Evolutionary conservation across 2,329 filamentous ascomycete species (phyloP).

Genomic region (Diplodia corticola): DNA sequence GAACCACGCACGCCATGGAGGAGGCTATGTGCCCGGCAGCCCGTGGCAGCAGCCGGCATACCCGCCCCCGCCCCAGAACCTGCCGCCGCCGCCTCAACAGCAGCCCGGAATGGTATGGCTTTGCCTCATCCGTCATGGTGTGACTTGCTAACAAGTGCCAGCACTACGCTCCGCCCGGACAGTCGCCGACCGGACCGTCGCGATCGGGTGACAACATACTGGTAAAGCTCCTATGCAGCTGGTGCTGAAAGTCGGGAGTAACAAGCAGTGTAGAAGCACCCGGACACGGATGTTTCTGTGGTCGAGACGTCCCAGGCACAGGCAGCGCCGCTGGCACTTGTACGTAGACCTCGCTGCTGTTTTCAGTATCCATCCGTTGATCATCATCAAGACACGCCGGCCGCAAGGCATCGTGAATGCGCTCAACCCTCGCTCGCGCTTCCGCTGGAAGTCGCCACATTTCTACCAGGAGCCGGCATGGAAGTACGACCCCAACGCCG

Average conservation of each 20-base stretch:
- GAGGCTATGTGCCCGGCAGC: slow-evolving; percentile 5
- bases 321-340: background rate
- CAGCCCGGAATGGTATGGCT: background rate
- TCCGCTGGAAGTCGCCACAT: slow-evolving; percentile 11
- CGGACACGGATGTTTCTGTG: background rate
- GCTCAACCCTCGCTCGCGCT: background rate
- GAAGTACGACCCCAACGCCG: background rate
- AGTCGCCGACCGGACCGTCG: background rate
- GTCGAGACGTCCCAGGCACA: background rate
- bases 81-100: background rate
- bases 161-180: background rate
- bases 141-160: background rate
- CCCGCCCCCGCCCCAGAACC: background rate
- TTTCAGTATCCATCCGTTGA: background rate
- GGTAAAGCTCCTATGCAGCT: slow-evolving; percentile 9
- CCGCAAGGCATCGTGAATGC: slow-evolving; percentile 32
- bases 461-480: slow-evolving; percentile 20
- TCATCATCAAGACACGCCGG: background rate
- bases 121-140: no score
- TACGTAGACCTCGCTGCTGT: background rate
- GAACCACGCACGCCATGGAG: slow-evolving; percentile 8
- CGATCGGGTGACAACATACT: background rate
- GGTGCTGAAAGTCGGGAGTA: background rate
- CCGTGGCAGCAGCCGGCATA: background rate
- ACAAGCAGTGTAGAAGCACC: background rate